Conservation (phyloP, 257 asterid species). For the Solanum microdontum region DNA sequence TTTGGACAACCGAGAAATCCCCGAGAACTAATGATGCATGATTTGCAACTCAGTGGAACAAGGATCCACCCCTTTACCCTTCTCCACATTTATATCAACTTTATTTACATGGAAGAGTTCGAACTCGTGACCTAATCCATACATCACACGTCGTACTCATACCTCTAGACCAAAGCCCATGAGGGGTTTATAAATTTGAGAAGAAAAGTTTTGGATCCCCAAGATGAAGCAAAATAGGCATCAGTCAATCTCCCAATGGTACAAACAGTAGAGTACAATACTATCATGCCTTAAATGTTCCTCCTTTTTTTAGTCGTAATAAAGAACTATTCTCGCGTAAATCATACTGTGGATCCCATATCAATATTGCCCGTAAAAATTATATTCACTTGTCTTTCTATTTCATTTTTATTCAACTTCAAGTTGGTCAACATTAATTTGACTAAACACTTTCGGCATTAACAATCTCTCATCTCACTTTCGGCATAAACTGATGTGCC, state of each 20-base stretch:
- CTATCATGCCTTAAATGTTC: background rate
- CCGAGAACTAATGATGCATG: background rate
- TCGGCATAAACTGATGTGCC: background rate
- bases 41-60: background rate
- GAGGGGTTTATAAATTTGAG: background rate
- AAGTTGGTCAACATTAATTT: background rate
- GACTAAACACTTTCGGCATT: background rate
- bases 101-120: background rate
- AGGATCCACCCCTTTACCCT: background rate
- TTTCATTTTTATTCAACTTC: background rate
- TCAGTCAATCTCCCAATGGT: background rate
- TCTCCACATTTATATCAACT: background rate
- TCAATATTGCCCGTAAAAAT: background rate
- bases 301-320: background rate
- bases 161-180: background rate
- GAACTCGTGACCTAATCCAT: background rate
- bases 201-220: background rate
- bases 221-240: background rate
- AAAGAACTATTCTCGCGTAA: background rate
- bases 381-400: background rate
- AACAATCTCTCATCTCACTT: background rate
- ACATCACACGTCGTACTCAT: background rate
- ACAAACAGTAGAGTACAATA: background rate
- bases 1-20: background rate
- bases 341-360: background rate